These are phyloP conservation scores for Pleurozium schreberi DNA, from an alignment of 225 moss, liverwort and hornwort species.

Conservation along the genomic window DNA sequence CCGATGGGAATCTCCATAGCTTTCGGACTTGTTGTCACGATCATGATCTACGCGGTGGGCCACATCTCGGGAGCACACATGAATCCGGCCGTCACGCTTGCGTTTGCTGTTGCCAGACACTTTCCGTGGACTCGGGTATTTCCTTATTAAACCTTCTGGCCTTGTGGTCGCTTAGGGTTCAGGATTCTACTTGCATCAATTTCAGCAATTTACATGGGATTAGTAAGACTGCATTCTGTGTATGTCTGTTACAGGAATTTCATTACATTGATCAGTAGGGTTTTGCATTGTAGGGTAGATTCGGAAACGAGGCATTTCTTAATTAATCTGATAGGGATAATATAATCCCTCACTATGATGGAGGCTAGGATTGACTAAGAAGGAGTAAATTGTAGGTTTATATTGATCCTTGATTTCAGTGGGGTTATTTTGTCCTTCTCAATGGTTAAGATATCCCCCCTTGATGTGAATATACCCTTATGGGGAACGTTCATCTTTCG, in stretches of 20 bases:
- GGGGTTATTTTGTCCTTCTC: neutral
- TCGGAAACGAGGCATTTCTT: neutral
- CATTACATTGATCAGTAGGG: neutral
- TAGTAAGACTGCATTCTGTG: neutral
- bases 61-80: conserved; percentile 47
- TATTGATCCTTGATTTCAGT: neutral
- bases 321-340: neutral
- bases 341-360: neutral
- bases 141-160: neutral
- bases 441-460: too few relatives aligned
- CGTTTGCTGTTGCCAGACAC: conserved; percentile 25
- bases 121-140: conserved; percentile 25
- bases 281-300: neutral
- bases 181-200: neutral
- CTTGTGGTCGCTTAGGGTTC: neutral
- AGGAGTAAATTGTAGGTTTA: neutral
- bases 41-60: conserved; percentile 44
- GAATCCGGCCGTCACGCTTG: conserved; percentile 39
- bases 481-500: neutral
- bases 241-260: too few relatives aligned
- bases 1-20: conserved; percentile 22
- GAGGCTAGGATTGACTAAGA: neutral
- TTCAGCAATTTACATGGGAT: neutral
- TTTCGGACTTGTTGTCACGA: conserved; percentile 32
- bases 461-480: neutral